phyloP scores from a whole-genome alignment of 371 early-diverging fungal species.

The Nematocida sp. region DNA sequence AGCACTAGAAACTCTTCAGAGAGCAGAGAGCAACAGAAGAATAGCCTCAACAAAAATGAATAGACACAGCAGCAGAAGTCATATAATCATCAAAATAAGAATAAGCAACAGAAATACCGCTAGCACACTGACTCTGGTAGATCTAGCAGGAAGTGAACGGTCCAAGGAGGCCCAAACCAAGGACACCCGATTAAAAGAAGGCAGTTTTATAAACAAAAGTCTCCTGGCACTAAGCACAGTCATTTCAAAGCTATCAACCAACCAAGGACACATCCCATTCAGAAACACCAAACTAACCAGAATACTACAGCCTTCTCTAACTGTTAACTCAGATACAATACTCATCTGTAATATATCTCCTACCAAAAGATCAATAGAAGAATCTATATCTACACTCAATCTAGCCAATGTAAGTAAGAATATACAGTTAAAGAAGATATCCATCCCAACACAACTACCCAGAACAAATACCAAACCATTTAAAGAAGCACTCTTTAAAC shows the following conservation, averaged over 20 bases:
- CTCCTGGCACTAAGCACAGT: slow-evolving; percentile 93
- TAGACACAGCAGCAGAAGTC: slow-evolving; percentile 45
- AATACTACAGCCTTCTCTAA: slow-evolving; percentile 84
- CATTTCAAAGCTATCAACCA: slow-evolving; percentile 81
- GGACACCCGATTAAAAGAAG: slow-evolving; percentile 86
- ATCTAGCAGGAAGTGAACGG: slow-evolving; percentile 96
- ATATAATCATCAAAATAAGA: slow-evolving; percentile 71
- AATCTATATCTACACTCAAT: slow-evolving; percentile 80
- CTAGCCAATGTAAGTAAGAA: slow-evolving; percentile 64
- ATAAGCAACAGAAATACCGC: background rate
- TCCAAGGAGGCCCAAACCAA: slow-evolving; percentile 83
- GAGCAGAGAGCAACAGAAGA: slow-evolving; percentile 24
- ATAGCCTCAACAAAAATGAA: slow-evolving; percentile 43
- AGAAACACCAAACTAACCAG: slow-evolving; percentile 92
- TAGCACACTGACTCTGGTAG: slow-evolving; percentile 72
- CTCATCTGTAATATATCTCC: slow-evolving; percentile 79
- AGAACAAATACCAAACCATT: too few relatives aligned
- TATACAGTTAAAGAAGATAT: slow-evolving; percentile 30
- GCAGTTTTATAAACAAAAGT: slow-evolving; percentile 91
- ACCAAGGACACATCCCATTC: slow-evolving; percentile 77
- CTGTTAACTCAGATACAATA: slow-evolving; percentile 82
- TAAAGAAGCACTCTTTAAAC: too few relatives aligned
- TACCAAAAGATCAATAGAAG: slow-evolving; percentile 70
- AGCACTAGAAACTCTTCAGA: slow-evolving; percentile 43
- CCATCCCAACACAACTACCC: too few relatives aligned